Base-by-base conservation (phyloP, 768 basidiomycete species). In the Phaffia australis region DNA sequence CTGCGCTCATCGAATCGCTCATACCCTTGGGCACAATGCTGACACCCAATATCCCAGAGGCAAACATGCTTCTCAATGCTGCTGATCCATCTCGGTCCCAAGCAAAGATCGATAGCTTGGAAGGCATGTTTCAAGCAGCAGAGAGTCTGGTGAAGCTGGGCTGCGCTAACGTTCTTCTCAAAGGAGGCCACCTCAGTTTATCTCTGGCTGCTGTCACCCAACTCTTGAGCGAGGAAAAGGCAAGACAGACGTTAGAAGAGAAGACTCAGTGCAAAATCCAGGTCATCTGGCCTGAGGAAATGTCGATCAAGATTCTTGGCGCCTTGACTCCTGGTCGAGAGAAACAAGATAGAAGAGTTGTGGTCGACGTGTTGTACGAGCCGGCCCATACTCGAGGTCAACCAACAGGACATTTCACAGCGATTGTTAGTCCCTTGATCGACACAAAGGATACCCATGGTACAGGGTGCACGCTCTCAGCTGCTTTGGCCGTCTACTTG, bases 391-490 rank as follows among this genome's bases (percentile, higher is more conserved):
- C 71, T 27, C 61, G 69, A 35, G 56, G 58, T 11, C 35, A 71
- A 29, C 42, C 42, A 4, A 49, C 60, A 15, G 66, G n/a, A 58
- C 71, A 54, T 49, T 73, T 18, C 64, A 71, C 27, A 71, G 69
- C 60, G 23, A 69, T 73, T 46, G 64, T 73, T 21, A 59, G 64
- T 77, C 89, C 25, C 78, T 85, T 18, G 84, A 63, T 87, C 7
- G 81, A 76, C 46, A 88, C 80, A 30, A 65, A 57, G 8, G 64
- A 64, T 70, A 95, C 91, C 0, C 92, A 94, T 73, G 92, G 92
- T 1, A 95, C 92, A 0, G 92, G 91, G 1, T 95, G 91, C 74
- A 95, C 92, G 0, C 79, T 95, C n/a, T 86, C 85, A 56, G 85
- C 91, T 0, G 88, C 89, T 0, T 81, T 94, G 21, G 85, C 85